Evolutionary conservation across 495 filamentous ascomycete species (phyloP).

Genomic region (Xylaria nigripes): DNA sequence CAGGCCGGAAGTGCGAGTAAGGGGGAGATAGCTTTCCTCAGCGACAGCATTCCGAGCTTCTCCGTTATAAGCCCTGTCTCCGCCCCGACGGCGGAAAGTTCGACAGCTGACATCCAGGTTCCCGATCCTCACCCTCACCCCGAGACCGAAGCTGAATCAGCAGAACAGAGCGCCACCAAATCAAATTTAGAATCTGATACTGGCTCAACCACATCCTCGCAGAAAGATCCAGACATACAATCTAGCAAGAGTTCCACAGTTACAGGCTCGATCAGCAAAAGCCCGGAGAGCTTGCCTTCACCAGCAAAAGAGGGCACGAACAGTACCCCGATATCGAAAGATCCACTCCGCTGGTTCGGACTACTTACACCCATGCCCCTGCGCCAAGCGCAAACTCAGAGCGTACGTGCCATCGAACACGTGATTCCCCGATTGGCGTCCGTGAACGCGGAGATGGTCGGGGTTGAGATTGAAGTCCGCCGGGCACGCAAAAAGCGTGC

Average conservation of each 20-base stretch:
- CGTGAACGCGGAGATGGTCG: constrained; percentile 39
- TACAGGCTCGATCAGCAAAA: background rate
- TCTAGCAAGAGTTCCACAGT: background rate
- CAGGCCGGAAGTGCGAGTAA: background rate
- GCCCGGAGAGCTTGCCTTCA: background rate
- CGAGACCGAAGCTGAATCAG: constrained; percentile 5
- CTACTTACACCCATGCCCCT: constrained; percentile 54
- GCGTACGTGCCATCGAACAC: constrained; percentile 36
- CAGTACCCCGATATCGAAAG: constrained; percentile 14
- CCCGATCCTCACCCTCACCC: background rate
- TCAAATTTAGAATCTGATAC: no score
- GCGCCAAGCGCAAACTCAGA: constrained; percentile 48
- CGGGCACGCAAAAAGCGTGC: constrained; percentile 41
- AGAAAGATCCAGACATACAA: background rate
- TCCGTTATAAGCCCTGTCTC: constrained; percentile 1
- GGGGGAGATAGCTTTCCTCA: background rate
- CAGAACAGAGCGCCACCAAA: background rate
- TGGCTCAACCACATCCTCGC: background rate
- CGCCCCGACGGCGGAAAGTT: background rate
- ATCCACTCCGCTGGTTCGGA: constrained; percentile 66
- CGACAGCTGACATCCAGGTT: background rate
- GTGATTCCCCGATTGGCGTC: constrained; percentile 38
- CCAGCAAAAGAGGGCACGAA: background rate
- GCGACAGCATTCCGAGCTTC: constrained; percentile 2
- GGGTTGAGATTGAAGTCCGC: constrained; percentile 43